phyloP scores from a whole-genome alignment of 768 basidiomycete species.

The Psilocybe tampanensis region DNA sequence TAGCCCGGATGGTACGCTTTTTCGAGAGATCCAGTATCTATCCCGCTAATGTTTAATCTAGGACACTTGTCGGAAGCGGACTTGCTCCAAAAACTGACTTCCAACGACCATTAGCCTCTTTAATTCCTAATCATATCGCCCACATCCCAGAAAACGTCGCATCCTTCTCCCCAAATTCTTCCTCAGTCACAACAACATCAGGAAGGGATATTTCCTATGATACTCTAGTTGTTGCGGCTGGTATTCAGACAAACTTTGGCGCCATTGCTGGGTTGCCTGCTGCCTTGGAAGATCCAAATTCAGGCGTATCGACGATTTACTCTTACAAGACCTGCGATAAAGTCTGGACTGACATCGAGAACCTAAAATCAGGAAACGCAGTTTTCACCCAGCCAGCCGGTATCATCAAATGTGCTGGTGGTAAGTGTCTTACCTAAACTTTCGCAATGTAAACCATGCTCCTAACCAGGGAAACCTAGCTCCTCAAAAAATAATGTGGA shows the following conservation, averaged over 20 bases:
- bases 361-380: conserved; percentile 75
- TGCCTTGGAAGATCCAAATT: conserved; percentile 75
- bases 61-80: conserved; percentile 94
- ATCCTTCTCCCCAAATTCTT: conserved; percentile 74
- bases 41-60: conserved; percentile 27
- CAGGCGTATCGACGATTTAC: conserved; percentile 92
- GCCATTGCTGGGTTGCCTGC: conserved; percentile 70
- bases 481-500: conserved; percentile 96
- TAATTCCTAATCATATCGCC: conserved; percentile 76
- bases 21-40: not conserved
- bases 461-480: conserved; percentile 38
- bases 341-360: conserved; percentile 81
- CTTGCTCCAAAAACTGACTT: conserved; percentile 72
- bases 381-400: conserved; percentile 96
- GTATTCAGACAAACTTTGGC: conserved; percentile 85
- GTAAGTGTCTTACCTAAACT: conserved; percentile 41
- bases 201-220: conserved; percentile 82
- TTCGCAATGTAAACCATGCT: conserved; percentile 1
- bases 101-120: conserved; percentile 60
- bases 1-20: conserved; percentile 87
- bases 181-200: conserved; percentile 70
- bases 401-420: conserved; percentile 91
- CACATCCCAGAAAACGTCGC: conserved; percentile 73
- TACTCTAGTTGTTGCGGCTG: conserved; percentile 84
- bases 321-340: conserved; percentile 90